Evolutionary conservation across 2,329 filamentous ascomycete genomes (phyloP).

Genomic region (Pseudogymnoascus sp.): DNA sequence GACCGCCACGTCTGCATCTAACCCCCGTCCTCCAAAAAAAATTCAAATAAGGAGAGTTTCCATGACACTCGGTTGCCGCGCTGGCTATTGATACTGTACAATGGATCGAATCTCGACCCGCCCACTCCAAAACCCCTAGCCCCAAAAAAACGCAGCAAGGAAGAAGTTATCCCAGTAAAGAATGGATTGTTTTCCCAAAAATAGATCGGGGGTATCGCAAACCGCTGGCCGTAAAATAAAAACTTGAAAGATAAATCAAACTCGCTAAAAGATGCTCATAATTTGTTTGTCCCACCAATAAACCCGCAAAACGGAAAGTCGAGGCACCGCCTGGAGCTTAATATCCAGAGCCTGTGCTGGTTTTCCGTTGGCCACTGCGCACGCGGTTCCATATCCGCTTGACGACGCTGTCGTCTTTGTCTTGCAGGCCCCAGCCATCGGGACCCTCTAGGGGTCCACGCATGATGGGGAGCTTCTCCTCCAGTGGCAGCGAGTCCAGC

Average conservation of each 20-base stretch:
- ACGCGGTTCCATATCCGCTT: conserved; percentile 53
- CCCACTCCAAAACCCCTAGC: not conserved
- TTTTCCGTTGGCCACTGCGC: not conserved
- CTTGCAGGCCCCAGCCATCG: conserved; percentile 34
- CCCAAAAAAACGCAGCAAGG: conserved; percentile 1
- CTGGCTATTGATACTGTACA: conserved; percentile 7
- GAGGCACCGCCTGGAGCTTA: not conserved
- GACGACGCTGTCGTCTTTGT: conserved; percentile 47
- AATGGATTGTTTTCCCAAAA: not conserved
- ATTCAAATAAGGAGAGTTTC: not conserved
- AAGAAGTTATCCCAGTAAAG: not conserved
- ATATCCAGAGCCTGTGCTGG: not conserved
- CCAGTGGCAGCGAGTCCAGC: conserved; percentile 48
- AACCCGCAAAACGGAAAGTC: not conserved
- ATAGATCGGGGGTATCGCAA: not conserved
- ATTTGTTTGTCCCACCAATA: not conserved
- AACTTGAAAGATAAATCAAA: not conserved
- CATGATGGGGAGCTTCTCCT: conserved; percentile 43
- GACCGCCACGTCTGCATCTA: not conserved
- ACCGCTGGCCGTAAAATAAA: not conserved
- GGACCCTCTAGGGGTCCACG: conserved; percentile 28
- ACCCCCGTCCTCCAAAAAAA: not conserved
- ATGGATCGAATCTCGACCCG: not conserved
- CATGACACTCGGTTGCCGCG: not conserved
- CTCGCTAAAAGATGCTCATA: conserved; percentile 7